Evolutionary conservation across 1,139 yeast species (phyloP), one percentile per base, ranked within the genome.

Genomic region (Blastobotrys persicus): DNA sequence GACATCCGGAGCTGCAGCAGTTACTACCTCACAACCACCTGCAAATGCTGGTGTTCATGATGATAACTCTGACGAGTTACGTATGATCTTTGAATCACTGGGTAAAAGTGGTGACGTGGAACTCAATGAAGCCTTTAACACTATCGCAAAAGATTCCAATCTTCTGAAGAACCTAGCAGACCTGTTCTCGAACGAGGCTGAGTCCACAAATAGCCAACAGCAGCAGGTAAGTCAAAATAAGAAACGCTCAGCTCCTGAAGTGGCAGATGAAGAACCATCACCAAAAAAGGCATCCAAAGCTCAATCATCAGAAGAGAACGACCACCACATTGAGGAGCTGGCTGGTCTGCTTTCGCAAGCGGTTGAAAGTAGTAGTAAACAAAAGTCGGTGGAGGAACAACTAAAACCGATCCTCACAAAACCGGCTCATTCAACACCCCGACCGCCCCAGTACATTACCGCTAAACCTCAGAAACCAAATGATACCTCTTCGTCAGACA

Each of bases 91-190:
- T 33, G 46, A 47, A 31, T 38, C 37, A 19, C 47, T 31, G 16
- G 34, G 34, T 17, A 44, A 35, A 31, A 28, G 42, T 11, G 31
- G 39, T 44, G 50, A 43, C 12, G 28, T 33, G 7, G 34, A 35
- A 35, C 50, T 62, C 43, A 62, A 58, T 35, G 56, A 55, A 16
- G 61, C 65, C 19, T 55, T 62, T 9, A 52, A 56, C 37, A 56
- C 57, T 16, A 50, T 62, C 13, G 58, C 62, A 12, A 58, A 60
- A 42, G 66, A 62, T 38, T 63, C 66, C 13, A 57, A 55, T 26
- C 46, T 62, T 35, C 49, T 62, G 41, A 56, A 53, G 42, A 60
- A 56, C 37, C 45, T 60, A 14, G 47, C 55, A 2, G 48, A 45
- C 13, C 20, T 35, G 18, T 45, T 45, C 38, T 31, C 31, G 4